Conservation (phyloP, 805 yeast genomes). For the Candida arabinofermentans region DNA sequence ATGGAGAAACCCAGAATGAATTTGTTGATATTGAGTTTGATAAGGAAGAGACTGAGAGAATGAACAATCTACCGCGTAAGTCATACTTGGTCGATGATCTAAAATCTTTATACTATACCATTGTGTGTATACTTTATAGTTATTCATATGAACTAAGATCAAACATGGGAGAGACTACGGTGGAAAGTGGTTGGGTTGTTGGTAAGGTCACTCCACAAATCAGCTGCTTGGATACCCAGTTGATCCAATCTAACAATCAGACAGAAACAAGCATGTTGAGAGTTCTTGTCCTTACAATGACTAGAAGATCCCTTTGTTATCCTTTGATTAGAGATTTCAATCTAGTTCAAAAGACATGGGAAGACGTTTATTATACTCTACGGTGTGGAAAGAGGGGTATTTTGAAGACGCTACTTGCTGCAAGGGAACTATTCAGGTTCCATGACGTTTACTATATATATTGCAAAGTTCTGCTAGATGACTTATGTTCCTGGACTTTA, state of each 20-base stretch:
- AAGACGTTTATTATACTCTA: constrained; percentile 62
- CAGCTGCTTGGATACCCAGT: constrained; percentile 60
- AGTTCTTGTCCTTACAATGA: constrained; percentile 54
- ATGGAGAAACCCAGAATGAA: constrained; percentile 18
- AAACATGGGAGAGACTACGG: constrained; percentile 63
- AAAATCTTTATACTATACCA: constrained; percentile 55
- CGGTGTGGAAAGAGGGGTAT: constrained; percentile 67
- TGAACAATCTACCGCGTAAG: constrained; percentile 66
- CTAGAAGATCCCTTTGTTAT: constrained; percentile 69
- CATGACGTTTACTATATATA: constrained; percentile 86
- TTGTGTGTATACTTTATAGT: constrained; percentile 67
- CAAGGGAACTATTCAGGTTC: constrained; percentile 70
- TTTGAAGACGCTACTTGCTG: constrained; percentile 52
- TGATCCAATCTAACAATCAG: constrained; percentile 35
- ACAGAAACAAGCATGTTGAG: constrained; percentile 39
- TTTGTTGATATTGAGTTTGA: constrained; percentile 49
- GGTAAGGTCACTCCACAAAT: constrained; percentile 84
- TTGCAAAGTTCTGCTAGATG: constrained; percentile 71
- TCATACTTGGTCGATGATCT: constrained; percentile 52
- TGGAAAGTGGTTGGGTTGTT: constrained; percentile 92
- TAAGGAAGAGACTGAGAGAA: constrained; percentile 56
- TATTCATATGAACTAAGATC: constrained; percentile 73
- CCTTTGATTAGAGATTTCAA: constrained; percentile 77
- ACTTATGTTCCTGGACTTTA: constrained; percentile 71
- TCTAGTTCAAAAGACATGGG: constrained; percentile 62